These are phyloP conservation scores for Rhexocercosporidium sp. DNA, from an alignment of 2,329 filamentous ascomycete species.

Conservation along the genomic window DNA sequence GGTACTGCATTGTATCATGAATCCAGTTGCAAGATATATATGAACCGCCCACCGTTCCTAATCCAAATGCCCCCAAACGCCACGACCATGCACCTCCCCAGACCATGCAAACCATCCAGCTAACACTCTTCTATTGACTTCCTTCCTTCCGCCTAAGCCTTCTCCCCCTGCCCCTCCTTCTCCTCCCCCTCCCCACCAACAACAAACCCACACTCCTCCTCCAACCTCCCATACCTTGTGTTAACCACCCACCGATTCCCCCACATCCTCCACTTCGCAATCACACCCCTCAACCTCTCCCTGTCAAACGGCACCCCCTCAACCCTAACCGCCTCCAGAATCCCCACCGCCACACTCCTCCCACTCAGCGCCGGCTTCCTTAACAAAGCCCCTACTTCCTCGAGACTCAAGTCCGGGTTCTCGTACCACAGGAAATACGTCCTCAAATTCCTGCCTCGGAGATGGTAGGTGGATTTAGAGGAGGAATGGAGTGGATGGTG, in stretches of 20 bases:
- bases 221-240: slow-evolving; percentile 9
- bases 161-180: background rate
- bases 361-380: slow-evolving; percentile 63
- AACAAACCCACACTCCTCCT: slow-evolving; percentile 7
- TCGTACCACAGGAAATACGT: slow-evolving; percentile 69
- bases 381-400: slow-evolving; percentile 58
- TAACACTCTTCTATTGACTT: background rate
- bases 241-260: slow-evolving; percentile 1
- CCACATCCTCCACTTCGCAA: slow-evolving; percentile 8
- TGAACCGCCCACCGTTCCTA: background rate
- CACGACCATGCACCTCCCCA: background rate
- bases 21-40: too few species aligned
- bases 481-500: slow-evolving; percentile 25
- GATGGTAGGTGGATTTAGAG: background rate
- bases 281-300: slow-evolving; percentile 53
- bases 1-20: background rate
- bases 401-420: slow-evolving; percentile 54
- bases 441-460: slow-evolving; percentile 20
- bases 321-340: slow-evolving; percentile 58
- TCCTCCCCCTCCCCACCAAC: background rate
- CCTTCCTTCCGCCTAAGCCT: background rate
- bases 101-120: too few species aligned
- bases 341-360: slow-evolving; percentile 62
- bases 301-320: slow-evolving; percentile 58
- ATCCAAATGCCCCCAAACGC: background rate